Percentiles rank a stretch among this genome's conserved stretches.
Evolutionary conservation across 768 basidiomycete species (phyloP).

Genomic region (Crepidotus variabilis): DNA sequence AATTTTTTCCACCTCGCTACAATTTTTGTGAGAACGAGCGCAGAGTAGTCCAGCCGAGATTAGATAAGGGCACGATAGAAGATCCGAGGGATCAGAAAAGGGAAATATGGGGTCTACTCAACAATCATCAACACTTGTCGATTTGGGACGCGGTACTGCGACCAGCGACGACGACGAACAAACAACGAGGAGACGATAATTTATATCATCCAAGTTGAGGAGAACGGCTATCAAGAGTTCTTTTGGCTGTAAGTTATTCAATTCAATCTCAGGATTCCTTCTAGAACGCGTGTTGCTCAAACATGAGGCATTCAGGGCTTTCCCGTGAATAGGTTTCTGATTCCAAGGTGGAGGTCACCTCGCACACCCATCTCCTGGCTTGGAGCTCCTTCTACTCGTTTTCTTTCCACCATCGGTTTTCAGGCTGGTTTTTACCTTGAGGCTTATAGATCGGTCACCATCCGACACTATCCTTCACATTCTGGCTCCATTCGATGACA

Average conservation of each 20-base stretch:
- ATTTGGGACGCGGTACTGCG: constrained; percentile 10
- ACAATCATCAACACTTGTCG: constrained; percentile 17
- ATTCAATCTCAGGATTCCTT: constrained; percentile 20
- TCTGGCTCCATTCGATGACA: constrained; percentile 30
- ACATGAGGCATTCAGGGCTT: constrained; percentile 55
- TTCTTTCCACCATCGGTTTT: constrained; percentile 14
- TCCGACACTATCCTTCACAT: constrained; percentile 6
- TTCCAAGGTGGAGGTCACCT: constrained; percentile 20
- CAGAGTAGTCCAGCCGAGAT: constrained; percentile 9
- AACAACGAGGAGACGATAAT: constrained; percentile 8
- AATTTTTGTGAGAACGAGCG: not conserved
- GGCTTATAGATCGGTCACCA: constrained; percentile 12
- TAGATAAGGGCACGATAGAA: constrained; percentile 19
- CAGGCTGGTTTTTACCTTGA: constrained; percentile 11
- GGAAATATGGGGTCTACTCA: constrained; percentile 20
- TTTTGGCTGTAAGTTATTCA: constrained; percentile 22
- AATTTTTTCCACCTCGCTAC: not conserved
- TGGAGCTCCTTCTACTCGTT: constrained; percentile 10
- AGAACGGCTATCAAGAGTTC: constrained; percentile 9
- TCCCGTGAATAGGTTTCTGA: constrained; percentile 31
- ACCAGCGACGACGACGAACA: constrained; percentile 7
- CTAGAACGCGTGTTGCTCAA: constrained; percentile 42
- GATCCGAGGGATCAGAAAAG: constrained; percentile 24
- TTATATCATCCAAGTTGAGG: constrained; percentile 8
- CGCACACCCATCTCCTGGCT: constrained; percentile 22